Conservation (phyloP, 257 asterid species). For the Ehretia macrophylla region DNA sequence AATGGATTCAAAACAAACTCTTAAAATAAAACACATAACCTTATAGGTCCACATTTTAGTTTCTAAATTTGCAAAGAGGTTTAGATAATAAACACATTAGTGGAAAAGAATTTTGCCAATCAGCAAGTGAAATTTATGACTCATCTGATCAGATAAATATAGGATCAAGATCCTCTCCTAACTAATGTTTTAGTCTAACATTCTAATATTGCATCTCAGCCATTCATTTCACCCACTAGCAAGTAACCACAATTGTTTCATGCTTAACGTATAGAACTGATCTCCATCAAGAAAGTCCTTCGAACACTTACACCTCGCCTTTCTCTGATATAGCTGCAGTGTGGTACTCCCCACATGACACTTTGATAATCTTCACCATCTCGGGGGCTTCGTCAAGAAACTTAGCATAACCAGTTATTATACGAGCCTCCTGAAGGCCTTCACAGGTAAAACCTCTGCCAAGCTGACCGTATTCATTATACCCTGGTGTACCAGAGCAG, state of each 20-base stretch:
- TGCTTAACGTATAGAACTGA: background rate
- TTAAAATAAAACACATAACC: too few relatives aligned
- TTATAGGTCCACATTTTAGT: too few relatives aligned
- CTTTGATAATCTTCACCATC: slow-evolving; percentile 80
- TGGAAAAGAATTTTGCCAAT: too few relatives aligned
- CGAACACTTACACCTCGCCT: slow-evolving; percentile 96
- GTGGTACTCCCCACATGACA: slow-evolving; percentile 97
- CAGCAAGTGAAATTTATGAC: too few relatives aligned
- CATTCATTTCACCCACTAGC: too few relatives aligned
- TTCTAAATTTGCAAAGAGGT: too few relatives aligned
- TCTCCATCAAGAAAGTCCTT: slow-evolving; percentile 31
- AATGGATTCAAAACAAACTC: too few relatives aligned
- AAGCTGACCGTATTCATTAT: slow-evolving; percentile 97
- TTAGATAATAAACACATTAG: too few relatives aligned
- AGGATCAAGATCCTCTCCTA: too few relatives aligned
- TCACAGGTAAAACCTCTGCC: slow-evolving; percentile 96
- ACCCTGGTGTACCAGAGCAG: slow-evolving; percentile 81
- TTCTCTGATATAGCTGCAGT: slow-evolving; percentile 81
- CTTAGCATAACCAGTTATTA: slow-evolving; percentile 74
- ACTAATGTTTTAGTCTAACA: too few relatives aligned
- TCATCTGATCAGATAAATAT: too few relatives aligned
- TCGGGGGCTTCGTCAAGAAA: slow-evolving; percentile 97
- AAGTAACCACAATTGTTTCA: background rate
- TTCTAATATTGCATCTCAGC: too few relatives aligned
- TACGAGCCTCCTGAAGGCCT: slow-evolving; percentile 93